These are phyloP conservation scores for Trichoderma orchidacearum DNA, from an alignment of 495 filamentous ascomycete species.

Conservation along the genomic window DNA sequence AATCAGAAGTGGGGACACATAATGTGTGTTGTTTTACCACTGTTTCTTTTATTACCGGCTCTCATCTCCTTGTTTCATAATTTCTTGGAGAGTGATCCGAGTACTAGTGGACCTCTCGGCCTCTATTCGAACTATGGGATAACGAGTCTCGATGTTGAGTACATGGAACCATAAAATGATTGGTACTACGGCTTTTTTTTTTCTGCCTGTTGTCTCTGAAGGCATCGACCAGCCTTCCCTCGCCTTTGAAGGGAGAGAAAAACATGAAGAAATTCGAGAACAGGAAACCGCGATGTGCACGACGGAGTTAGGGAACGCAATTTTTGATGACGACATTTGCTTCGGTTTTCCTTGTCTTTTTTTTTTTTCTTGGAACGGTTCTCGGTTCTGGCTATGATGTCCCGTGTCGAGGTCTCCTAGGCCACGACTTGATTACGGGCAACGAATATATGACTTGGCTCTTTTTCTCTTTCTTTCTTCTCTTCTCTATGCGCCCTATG, in stretches of 20 bases:
- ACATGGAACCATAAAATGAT: neutral
- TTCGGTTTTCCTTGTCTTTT: neutral
- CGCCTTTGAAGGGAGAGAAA: neutral
- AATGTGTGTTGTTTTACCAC: slow-evolving; percentile 1
- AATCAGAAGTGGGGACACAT: neutral
- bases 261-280: neutral
- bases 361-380: neutral
- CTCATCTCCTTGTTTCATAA: neutral
- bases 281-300: neutral
- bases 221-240: neutral
- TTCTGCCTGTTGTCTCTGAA: neutral
- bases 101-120: neutral
- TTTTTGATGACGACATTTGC: neutral
- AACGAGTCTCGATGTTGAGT: neutral
- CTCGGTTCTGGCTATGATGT: neutral
- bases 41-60: neutral
- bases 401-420: neutral
- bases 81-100: neutral
- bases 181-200: neutral
- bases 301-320: neutral
- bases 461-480: neutral
- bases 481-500: neutral
- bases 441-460: neutral
- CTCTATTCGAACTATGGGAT: neutral
- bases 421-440: neutral